Conservation (phyloP, 23 red algal genomes). For the Cyanidioschyzon merolae region DNA sequence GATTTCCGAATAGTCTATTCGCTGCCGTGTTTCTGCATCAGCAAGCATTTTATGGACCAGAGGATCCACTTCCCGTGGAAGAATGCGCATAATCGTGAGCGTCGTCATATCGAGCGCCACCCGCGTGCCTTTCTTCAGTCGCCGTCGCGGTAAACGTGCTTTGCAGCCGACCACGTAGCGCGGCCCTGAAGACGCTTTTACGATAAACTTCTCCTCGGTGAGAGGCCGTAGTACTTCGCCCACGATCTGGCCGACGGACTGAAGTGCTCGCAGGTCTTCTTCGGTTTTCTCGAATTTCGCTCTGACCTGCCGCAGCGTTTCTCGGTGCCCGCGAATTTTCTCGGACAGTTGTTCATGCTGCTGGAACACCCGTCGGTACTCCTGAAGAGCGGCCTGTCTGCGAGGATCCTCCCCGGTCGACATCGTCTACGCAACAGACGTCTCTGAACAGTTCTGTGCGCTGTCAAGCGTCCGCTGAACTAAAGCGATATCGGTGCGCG, state of each 20-base stretch:
- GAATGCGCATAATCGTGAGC: constrained; percentile 97
- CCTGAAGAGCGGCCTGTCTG: not conserved
- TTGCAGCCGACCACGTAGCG: constrained; percentile 94
- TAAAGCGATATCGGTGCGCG: too few relatives aligned
- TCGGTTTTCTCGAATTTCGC: constrained; percentile 77
- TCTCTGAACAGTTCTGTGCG: too few relatives aligned
- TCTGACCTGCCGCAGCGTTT: constrained; percentile 32
- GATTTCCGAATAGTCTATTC: constrained; percentile 80
- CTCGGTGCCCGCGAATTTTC: constrained; percentile 24
- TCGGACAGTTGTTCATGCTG: not conserved
- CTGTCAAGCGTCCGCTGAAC: too few relatives aligned
- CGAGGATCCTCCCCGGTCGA: not conserved
- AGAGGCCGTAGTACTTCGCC: constrained; percentile 91
- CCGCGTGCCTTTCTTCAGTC: constrained; percentile 75
- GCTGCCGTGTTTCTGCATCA: constrained; percentile 49
- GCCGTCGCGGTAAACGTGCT: constrained; percentile 53
- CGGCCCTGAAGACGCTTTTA: constrained; percentile 92
- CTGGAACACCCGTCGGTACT: not conserved
- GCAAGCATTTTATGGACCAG: constrained; percentile 98
- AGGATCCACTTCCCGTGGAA: constrained; percentile 96
- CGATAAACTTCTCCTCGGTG: constrained; percentile 84
- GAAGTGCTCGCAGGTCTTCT: constrained; percentile 92
- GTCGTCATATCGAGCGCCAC: constrained; percentile 99
- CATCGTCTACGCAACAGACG: too few relatives aligned
- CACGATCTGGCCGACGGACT: constrained; percentile 96